These are phyloP conservation scores for Clavariopsis aquatica DNA, from an alignment of 495 filamentous ascomycete species.

Conservation along the genomic window DNA sequence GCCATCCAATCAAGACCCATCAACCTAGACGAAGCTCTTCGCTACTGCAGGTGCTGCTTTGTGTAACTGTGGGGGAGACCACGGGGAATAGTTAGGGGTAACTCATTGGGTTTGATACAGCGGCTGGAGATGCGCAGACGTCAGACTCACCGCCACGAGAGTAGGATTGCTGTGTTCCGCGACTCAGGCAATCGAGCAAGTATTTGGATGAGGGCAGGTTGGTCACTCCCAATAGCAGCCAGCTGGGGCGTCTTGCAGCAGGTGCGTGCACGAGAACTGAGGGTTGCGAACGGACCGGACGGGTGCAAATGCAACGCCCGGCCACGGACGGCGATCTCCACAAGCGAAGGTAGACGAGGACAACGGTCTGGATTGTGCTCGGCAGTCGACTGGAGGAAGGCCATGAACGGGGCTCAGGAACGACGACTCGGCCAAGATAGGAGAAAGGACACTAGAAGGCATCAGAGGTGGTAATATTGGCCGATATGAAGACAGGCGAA, in stretches of 20 bases:
- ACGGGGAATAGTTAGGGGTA: neutral
- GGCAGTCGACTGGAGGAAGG: neutral
- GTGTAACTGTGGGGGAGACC: constrained; percentile 26
- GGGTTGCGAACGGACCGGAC: neutral
- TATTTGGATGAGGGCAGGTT: constrained; percentile 2
- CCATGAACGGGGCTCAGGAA: neutral
- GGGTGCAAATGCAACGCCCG: neutral
- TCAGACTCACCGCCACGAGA: constrained; percentile 31
- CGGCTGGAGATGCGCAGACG: constrained; percentile 3
- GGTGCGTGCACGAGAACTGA: neutral
- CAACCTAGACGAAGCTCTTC: constrained; percentile 12
- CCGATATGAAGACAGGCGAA: neutral
- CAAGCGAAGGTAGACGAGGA: neutral
- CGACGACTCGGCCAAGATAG: neutral
- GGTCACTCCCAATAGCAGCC: neutral
- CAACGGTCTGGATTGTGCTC: neutral
- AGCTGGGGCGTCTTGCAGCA: neutral
- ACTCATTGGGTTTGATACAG: constrained; percentile 12
- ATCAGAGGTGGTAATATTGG: neutral
- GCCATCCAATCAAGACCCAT: constrained; percentile 1
- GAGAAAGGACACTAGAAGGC: neutral
- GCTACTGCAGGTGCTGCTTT: constrained; percentile 35
- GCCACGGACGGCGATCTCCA: neutral
- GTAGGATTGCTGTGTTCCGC: neutral
- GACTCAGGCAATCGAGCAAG: constrained; percentile 16